Base-by-base conservation (phyloP, 1,284 basidiomycete species). In the Puccinia triticina region DNA sequence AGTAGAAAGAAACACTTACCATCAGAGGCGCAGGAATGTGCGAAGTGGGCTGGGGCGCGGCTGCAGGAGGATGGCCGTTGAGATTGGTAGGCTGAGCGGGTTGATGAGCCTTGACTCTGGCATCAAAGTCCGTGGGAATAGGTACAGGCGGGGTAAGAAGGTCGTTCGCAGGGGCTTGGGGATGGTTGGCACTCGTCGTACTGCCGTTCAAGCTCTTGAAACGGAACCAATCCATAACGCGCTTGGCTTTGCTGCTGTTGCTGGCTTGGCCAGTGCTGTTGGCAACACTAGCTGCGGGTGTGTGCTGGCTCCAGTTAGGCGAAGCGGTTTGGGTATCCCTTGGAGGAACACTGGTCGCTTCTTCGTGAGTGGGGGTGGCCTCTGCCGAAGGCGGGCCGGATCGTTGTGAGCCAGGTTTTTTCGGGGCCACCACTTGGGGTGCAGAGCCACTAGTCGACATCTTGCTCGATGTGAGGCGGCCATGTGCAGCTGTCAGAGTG, bases 141-240 rank as follows among this genome's bases (percentile, higher is more conserved):
- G 69, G 67, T 18, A 71, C 69, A 23, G 69, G 78, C 11, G 78
- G 78, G 12, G 72, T 59, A 16, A 81, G 32, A 43, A 46, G 32
- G 5, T 79, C 77, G 29, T 55, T 26, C 12, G 7, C 53, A 46
- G 71, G 64, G 8, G 61, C 40, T 21, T 53, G 77, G 8, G 78
- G 18, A 16, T 46, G 40, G 53, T 81, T 34, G 16, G 78, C 37
- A 50, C 67, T 72, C 14, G 55, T 37, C 1, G 67, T 73, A 43
- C 78, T 81, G n/a, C 53, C 69, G 40, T 81, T 79, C 37, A 89
- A 85, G 46, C 88, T 89, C 86, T 89, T 90, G 83, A 89, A 88
- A 48, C 90, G 86, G 88, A 91, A 91, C 90, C 90, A 91, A 84
- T 90, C 90, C 90, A 91, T 91, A 83, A 91, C 90, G 77, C 89